These are phyloP conservation scores for Apiospora hydei DNA, from an alignment of 2,329 filamentous ascomycete genomes.

Conservation along the genomic window DNA sequence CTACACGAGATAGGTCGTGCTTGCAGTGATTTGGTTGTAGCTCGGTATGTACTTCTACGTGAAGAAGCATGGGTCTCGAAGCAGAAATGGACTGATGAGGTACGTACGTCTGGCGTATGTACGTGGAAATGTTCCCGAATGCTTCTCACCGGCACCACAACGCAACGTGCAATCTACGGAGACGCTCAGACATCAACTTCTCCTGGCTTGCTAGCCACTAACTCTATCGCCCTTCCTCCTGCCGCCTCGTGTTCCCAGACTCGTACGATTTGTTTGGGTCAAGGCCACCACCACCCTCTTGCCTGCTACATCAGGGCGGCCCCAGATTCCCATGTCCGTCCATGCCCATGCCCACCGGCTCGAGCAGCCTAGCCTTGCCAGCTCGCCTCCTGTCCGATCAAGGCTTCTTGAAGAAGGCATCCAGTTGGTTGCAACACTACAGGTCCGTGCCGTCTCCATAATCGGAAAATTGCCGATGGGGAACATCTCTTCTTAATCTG, in stretches of 20 bases:
- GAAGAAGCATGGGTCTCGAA: not conserved
- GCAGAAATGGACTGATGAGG: not conserved
- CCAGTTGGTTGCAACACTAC: not conserved
- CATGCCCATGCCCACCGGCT: too few species aligned
- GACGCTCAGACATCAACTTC: not conserved
- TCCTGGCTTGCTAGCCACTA: not conserved
- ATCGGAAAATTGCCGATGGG: slow-evolving; percentile 18
- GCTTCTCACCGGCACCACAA: not conserved
- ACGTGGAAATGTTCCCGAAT: slow-evolving; percentile 3
- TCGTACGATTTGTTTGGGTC: slow-evolving; percentile 9
- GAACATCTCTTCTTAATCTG: slow-evolving; percentile 16
- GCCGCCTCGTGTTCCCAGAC: not conserved
- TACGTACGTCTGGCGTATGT: not conserved
- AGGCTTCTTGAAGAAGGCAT: not conserved
- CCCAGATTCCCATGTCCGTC: not conserved
- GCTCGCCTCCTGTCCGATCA: not conserved
- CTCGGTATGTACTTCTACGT: not conserved
- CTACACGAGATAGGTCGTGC: too few species aligned
- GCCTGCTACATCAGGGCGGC: not conserved
- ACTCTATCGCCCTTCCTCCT: not conserved
- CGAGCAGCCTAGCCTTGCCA: not conserved
- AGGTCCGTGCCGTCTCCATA: slow-evolving; percentile 16
- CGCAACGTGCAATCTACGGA: not conserved
- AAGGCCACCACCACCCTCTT: not conserved
- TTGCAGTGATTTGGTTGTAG: not conserved